Base-by-base conservation (phyloP, 495 filamentous ascomycete genomes). In the Neurospora sp. region DNA sequence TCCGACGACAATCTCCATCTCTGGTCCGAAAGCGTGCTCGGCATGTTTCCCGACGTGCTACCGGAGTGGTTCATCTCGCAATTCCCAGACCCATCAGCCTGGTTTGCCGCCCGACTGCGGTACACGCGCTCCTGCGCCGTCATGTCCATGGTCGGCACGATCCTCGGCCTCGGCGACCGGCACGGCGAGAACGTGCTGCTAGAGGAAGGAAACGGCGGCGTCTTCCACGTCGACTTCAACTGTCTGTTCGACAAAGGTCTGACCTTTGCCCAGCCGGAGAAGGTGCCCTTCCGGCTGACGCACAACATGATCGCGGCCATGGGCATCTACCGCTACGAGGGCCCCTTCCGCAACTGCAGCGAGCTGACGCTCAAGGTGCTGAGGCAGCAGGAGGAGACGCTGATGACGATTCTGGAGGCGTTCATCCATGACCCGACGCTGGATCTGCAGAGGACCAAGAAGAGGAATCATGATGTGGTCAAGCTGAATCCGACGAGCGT, bases 181-280 rank as follows among this genome's bases (percentile, higher is more conserved):
- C 96, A 99, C 81, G 94, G 94, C 72, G 96, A 98, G 82, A 99
- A 99, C 81, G 93, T 99, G 70, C 88, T 97, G 41, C 92, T 98
- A 69, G 94, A 98, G 81, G 93, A 97, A 86, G 90, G 91, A 42
- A 96, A 94, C 74, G 96, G 96, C 66, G 96, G 97, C 72, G 90
- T 96, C 35, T 90, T 98, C 78, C 96, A 99, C 82, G 96, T 99
- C 70, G 96, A 99, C 83, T 99, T 99, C 87, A 99, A 99, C 83
- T 99, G 96, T 83, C 91, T 99, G 27, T 99, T 99, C 81, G 96
- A 99, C 85, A 99, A 98, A 84, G 96, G 96, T 11, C 88, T 95
- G 73, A 97, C 94, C 0, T 98, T 99, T 77, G 92, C 93, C 73
- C 94, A 95, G 84, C 95, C 96, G 0, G 96, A 99, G 80, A 85